phyloP scores from a whole-genome alignment of 2,329 filamentous ascomycete species.

The Monosporascus sp. region DNA sequence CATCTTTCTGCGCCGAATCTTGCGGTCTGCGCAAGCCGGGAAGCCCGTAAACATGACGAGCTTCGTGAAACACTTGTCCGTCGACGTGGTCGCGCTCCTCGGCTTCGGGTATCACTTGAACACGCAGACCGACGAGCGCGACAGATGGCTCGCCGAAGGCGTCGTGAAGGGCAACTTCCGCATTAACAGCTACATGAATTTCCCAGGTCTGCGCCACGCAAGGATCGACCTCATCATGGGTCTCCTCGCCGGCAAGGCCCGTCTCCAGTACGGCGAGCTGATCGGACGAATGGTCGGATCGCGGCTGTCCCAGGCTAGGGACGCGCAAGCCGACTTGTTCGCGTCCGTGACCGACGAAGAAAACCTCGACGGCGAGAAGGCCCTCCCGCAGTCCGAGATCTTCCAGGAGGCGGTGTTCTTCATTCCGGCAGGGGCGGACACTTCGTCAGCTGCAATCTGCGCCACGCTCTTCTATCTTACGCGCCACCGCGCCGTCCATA shows the following conservation, averaged over 20 bases:
- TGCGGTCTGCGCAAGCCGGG: background rate
- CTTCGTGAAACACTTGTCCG: background rate
- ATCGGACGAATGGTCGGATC: background rate
- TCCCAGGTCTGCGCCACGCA: background rate
- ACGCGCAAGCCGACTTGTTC: background rate
- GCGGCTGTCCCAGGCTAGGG: background rate
- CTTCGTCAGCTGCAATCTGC: background rate
- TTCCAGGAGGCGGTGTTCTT: background rate
- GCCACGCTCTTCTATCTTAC: background rate
- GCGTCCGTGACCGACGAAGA: background rate
- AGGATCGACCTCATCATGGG: background rate
- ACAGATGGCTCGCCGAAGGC: background rate
- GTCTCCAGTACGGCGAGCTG: background rate
- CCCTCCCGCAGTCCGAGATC: background rate
- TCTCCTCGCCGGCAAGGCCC: background rate
- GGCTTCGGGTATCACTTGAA: background rate
- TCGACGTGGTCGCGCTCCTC: background rate
- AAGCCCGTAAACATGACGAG: constrained; percentile 1
- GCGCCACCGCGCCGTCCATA: background rate
- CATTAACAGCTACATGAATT: background rate
- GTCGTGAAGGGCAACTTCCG: background rate
- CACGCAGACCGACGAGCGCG: background rate
- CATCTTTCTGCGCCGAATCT: background rate
- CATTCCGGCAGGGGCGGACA: background rate
- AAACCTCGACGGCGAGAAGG: background rate